Evolutionary conservation across 2,329 filamentous ascomycete species (phyloP), one percentile per base, ranked within the genome.

Genomic region (Grosmannia clavigera): DNA sequence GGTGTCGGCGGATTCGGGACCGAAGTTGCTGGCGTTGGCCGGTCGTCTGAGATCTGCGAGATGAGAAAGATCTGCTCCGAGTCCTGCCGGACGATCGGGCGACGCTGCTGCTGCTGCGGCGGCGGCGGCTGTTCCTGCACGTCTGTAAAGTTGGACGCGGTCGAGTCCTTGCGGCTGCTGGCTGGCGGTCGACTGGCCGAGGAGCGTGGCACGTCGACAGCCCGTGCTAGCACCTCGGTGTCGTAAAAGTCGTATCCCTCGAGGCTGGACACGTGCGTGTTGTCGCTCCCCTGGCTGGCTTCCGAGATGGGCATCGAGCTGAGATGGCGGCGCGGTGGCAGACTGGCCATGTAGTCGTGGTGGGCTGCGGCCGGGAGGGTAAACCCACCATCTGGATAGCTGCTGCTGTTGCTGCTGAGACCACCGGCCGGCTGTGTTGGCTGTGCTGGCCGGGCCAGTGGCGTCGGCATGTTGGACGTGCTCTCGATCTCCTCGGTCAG

Each of bases 211-310:
- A 83, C 78, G 62, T 84, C 79, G 55, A 83, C 79, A 7, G 78
- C 79, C 53, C 73, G 73, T 56, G 72, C 71, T 60, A 79, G 69
- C 33, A 74, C 78, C n/a, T 82, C 81, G 33, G 82, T 72, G 65
- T 82, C 83, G 66, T 85, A 85, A 66, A 86, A 86, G 68, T 86
- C 83, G 65, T 86, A 85, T 0, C 83, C 83, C 64, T 85, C 82
- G 1, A 78, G 81, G 66, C 74, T 79, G 14, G 78, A 80, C n/a
- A 71, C 65, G 27, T 78, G 75, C 6, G 76, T 75, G 48, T 66
- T 64, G 52, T 74, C 75, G 65, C 77, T 81, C 50, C 76, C 75
- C 38, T 79, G 75, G 66, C 79, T 82, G 25, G 70, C 63, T n/a
- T 76, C 71, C 2, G 81, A 83, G 31, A 81, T 65, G 1, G 80